These are phyloP conservation scores for Penicillium flavigenum DNA, from an alignment of 495 filamentous ascomycete species.

Conservation along the genomic window DNA sequence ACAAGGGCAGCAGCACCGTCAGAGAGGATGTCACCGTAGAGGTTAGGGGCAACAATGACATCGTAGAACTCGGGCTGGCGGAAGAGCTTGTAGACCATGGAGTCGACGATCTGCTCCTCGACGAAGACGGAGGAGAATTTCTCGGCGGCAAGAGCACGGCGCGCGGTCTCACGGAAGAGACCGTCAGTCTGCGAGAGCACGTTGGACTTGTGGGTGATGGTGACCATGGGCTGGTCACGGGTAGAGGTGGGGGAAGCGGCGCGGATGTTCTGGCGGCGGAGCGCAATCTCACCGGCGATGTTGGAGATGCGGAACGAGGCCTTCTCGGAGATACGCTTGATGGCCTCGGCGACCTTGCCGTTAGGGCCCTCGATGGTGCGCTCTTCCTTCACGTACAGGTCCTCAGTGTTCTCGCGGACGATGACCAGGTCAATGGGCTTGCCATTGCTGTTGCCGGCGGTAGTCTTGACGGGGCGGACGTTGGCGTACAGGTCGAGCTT, in stretches of 20 bases:
- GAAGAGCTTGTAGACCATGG: conserved; percentile 99
- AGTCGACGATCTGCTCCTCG: conserved; percentile 98
- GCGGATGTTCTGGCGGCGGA: conserved; percentile 80
- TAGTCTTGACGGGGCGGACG: conserved; percentile 91
- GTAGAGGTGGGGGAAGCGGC: conserved; percentile 49
- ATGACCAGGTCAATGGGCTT: conserved; percentile 92
- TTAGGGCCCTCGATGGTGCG: conserved; percentile 66
- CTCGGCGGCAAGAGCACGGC: conserved; percentile 62
- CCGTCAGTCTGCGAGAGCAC: conserved; percentile 96
- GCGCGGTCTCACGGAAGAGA: conserved; percentile 81
- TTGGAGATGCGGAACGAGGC: conserved; percentile 81
- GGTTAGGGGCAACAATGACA: conserved; percentile 95
- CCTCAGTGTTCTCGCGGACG: conserved; percentile 97
- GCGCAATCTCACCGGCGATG: conserved; percentile 92
- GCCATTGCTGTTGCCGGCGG: conserved; percentile 50
- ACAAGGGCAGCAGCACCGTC: conserved; percentile 96
- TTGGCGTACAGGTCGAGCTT: conserved; percentile 94
- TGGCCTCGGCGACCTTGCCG: conserved; percentile 90
- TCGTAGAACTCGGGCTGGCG: conserved; percentile 91
- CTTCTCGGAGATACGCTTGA: conserved; percentile 89
- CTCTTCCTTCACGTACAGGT: conserved; percentile 98
- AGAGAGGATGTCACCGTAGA: conserved; percentile 95
- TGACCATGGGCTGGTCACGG: conserved; percentile 73
- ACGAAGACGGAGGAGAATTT: conserved; percentile 63
- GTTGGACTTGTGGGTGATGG: conserved; percentile 98